Evolutionary conservation across 257 asterid species (phyloP).

Genomic region (Solanum etuberosum): DNA sequence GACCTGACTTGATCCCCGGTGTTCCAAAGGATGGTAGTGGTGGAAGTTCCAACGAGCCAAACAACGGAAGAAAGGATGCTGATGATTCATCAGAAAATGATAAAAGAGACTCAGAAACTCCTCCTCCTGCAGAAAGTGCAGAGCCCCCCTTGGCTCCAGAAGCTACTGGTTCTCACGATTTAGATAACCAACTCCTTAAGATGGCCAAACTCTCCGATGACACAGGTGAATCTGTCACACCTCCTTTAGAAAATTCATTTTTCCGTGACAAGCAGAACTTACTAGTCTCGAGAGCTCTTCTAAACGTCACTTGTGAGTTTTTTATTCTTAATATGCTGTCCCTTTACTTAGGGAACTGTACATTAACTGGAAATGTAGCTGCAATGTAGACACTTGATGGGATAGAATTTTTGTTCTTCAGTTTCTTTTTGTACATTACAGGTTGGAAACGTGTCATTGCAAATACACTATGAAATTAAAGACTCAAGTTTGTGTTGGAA

Average conservation of each 20-base stretch:
- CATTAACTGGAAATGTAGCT: slow-evolving; percentile 21
- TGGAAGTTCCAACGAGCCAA: slow-evolving; percentile 63
- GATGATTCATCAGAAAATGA: slow-evolving; percentile 40
- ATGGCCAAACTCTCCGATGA: slow-evolving; percentile 6
- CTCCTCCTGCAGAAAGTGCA: slow-evolving; percentile 27
- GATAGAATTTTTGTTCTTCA: background rate
- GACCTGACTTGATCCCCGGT: slow-evolving; percentile 39
- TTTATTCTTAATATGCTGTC: slow-evolving; percentile 10
- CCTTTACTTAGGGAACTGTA: slow-evolving; percentile 19
- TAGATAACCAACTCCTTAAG: slow-evolving; percentile 27
- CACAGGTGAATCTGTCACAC: slow-evolving; percentile 2
- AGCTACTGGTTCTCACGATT: slow-evolving; percentile 30
- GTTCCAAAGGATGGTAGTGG: slow-evolving; percentile 36
- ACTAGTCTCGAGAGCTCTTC: slow-evolving; percentile 9
- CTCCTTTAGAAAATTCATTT: slow-evolving; percentile 9
- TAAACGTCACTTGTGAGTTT: slow-evolving; percentile 1
- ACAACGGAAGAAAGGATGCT: slow-evolving; percentile 18
- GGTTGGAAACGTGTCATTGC: slow-evolving; percentile 6
- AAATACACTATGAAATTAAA: background rate
- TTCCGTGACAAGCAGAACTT: slow-evolving; percentile 3
- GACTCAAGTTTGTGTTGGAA: background rate
- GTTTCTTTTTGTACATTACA: slow-evolving; percentile 26
- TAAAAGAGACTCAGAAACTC: slow-evolving; percentile 15
- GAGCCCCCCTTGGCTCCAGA: slow-evolving; percentile 42
- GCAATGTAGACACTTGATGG: background rate